phyloP scores from a whole-genome alignment of 2,329 filamentous ascomycete genomes.

The Fusarium nematophilum region DNA sequence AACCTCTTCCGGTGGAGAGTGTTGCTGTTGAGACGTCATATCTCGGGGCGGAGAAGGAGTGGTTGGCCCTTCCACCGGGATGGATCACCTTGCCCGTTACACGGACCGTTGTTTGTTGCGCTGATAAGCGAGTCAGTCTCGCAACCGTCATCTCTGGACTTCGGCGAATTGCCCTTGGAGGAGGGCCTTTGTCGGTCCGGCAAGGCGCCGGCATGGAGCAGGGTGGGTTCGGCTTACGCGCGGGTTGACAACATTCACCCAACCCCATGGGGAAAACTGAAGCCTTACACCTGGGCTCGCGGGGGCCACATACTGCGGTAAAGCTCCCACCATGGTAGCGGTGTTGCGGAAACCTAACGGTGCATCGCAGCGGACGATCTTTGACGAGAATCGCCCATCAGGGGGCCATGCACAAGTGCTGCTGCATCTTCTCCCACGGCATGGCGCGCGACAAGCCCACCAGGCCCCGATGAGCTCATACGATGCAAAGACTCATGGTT shows the following conservation, averaged over 20 bases:
- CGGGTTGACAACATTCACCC: constrained; percentile 12
- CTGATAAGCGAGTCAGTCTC: constrained; percentile 10
- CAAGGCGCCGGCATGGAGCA: constrained; percentile 21
- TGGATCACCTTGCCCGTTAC: too few species aligned
- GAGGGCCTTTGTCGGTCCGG: constrained; percentile 18
- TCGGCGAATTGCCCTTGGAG: constrained; percentile 10
- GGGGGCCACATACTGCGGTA: constrained; percentile 23
- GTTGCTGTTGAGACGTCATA: too few species aligned
- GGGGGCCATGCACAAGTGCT: constrained; percentile 17
- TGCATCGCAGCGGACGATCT: constrained; percentile 8
- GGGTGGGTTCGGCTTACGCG: constrained; percentile 35
- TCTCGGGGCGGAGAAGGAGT: too few species aligned
- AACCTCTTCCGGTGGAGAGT: too few species aligned
- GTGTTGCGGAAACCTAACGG: constrained; percentile 5
- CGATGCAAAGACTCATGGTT: constrained; percentile 31
- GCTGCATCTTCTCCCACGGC: constrained; percentile 9
- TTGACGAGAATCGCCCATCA: too few species aligned
- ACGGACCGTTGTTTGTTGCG: constrained; percentile 3
- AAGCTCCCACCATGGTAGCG: constrained; percentile 18
- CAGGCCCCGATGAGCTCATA: constrained; percentile 30
- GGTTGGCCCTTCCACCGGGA: too few species aligned
- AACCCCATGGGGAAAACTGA: constrained; percentile 38
- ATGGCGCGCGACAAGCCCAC: constrained; percentile 3
- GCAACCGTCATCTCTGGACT: too few species aligned
- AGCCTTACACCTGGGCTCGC: constrained; percentile 26